Percentiles rank a stretch among this genome's conserved stretches.
Evolutionary conservation across 108 stramenopile species (phyloP).

Genomic region (Cyclostephanos tholiformis): DNA sequence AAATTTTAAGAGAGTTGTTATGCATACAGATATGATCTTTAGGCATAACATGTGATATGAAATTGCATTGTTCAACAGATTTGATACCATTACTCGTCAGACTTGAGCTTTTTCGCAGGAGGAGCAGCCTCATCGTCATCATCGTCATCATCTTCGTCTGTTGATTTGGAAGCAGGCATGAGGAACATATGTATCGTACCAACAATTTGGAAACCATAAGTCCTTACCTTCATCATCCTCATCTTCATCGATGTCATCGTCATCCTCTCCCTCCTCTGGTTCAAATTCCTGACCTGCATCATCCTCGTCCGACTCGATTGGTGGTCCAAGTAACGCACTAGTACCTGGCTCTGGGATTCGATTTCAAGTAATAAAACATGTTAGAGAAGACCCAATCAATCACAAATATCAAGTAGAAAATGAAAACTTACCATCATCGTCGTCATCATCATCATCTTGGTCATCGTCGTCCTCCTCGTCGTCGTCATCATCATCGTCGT

Average conservation of each 20-base stretch:
- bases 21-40: too few species aligned
- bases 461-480: conserved; percentile 4
- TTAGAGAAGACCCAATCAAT: neutral
- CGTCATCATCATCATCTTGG: conserved; percentile 3
- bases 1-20: too few species aligned
- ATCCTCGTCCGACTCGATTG: conserved; percentile 1
- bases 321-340: conserved; percentile 7
- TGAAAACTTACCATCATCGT: neutral
- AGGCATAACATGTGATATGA: neutral
- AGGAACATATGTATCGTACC: neutral
- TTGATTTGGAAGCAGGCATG: neutral
- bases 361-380: neutral
- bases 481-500: neutral
- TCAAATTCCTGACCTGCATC: conserved; percentile 1
- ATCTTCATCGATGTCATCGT: neutral
- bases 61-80: neutral
- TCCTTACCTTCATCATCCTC: conserved; percentile 6
- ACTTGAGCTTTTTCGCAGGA: conserved; percentile 4
- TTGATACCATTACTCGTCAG: neutral
- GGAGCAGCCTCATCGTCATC: neutral
- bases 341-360: neutral
- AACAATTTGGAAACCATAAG: neutral
- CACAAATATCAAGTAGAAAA: neutral
- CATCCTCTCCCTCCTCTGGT: neutral
- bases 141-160: neutral